A percentile compares a stretch with the other conserved stretches of the same genome.
Conservation (phyloP, 2,329 filamentous ascomycete genomes). For the Alternaria sp. region DNA sequence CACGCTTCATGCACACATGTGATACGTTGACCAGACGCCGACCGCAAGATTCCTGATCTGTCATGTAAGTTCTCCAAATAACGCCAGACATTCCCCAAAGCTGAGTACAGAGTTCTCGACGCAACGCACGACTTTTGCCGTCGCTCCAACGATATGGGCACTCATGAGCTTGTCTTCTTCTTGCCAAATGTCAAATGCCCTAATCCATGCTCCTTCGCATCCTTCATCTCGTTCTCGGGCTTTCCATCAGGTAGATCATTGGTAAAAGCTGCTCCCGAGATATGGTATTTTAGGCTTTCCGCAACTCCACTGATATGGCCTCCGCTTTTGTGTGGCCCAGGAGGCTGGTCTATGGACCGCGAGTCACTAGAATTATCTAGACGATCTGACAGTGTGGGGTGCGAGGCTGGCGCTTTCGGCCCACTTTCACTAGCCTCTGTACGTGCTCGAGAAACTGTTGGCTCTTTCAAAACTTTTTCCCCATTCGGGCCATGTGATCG, state of each 20-base stretch:
- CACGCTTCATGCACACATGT: conserved; percentile 32
- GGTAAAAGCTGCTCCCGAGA: conserved; percentile 48
- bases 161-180: conserved; percentile 33
- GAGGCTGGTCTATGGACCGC: conserved; percentile 11
- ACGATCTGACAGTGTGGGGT: conserved; percentile 30
- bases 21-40: conserved; percentile 35
- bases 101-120: neutral
- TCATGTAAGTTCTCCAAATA: conserved; percentile 18
- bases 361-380: conserved; percentile 22
- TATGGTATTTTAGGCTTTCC: conserved; percentile 42
- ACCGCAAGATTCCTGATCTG: conserved; percentile 14
- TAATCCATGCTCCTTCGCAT: conserved; percentile 45
- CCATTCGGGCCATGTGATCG: conserved; percentile 51
- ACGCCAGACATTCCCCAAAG: conserved; percentile 14
- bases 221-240: conserved; percentile 52
- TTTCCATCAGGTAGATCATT: conserved; percentile 55
- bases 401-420: conserved; percentile 22
- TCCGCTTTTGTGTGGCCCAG: conserved; percentile 32
- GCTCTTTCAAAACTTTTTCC: conserved; percentile 43
- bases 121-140: conserved; percentile 1
- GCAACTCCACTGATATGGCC: conserved; percentile 33
- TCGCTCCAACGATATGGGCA: neutral
- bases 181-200: conserved; percentile 42
- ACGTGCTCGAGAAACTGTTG: conserved; percentile 29
- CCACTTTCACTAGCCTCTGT: conserved; percentile 28